Percentiles rank a stretch among this genome's conserved stretches.
These are phyloP conservation scores for Asterophora lycoperdoides DNA, from an alignment of 768 basidiomycete species.

Conservation along the genomic window DNA sequence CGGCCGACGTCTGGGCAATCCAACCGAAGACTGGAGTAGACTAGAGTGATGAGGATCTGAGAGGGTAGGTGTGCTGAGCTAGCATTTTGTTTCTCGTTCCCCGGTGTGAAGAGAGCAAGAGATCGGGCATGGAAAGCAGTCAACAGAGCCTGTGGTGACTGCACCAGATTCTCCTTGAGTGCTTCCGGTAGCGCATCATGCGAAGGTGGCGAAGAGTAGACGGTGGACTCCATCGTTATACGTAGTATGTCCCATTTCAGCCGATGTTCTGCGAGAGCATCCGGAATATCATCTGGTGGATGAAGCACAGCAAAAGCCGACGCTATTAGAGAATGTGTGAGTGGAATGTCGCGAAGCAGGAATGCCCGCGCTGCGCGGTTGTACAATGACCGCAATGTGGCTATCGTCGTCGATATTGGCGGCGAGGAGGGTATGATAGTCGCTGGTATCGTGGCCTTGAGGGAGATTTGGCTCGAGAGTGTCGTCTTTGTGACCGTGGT, in stretches of 20 bases:
- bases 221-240: slow-evolving; percentile 74
- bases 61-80: slow-evolving; percentile 60
- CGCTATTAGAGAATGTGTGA: slow-evolving; percentile 60
- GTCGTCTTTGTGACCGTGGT: slow-evolving; percentile 31
- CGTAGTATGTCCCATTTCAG: slow-evolving; percentile 87
- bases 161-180: slow-evolving; percentile 47
- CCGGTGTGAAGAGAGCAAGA: slow-evolving; percentile 61
- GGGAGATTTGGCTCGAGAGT: slow-evolving; percentile 26
- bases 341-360: slow-evolving; percentile 64
- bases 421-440: slow-evolving; percentile 13
- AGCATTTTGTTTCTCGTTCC: slow-evolving; percentile 31
- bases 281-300: slow-evolving; percentile 31
- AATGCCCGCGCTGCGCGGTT: slow-evolving; percentile 76
- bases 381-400: slow-evolving; percentile 68
- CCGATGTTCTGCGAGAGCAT: slow-evolving; percentile 48
- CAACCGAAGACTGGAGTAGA: slow-evolving; percentile 65
- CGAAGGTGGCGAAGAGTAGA: slow-evolving; percentile 56
- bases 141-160: slow-evolving; percentile 58
- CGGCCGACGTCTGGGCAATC: slow-evolving; percentile 58
- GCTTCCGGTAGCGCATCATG: slow-evolving; percentile 44
- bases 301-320: slow-evolving; percentile 65
- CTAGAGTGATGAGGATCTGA: slow-evolving; percentile 65
- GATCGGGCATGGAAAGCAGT: slow-evolving; percentile 60
- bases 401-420: slow-evolving; percentile 29
- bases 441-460: slow-evolving; percentile 29